Percentiles rank a stretch among this genome's conserved stretches.
Evolutionary conservation across 202 grass and related monocot genomes (phyloP).

Genomic region (Brachypodium distachyon): DNA sequence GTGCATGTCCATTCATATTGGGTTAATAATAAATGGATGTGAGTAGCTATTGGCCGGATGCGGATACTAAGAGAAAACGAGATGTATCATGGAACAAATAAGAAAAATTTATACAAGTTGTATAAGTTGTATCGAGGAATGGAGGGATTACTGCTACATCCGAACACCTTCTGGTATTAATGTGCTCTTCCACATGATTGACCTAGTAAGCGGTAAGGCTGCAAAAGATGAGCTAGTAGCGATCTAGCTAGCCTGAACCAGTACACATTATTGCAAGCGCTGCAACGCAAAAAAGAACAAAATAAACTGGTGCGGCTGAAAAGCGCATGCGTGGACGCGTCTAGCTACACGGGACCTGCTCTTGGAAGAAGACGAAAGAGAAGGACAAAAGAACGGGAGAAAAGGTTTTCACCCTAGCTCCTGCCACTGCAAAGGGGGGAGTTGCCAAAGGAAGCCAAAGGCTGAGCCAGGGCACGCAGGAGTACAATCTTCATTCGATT

Average conservation of each 20-base stretch:
- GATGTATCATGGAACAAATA: too few species aligned
- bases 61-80: too few species aligned
- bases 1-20: too few species aligned
- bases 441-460: neutral
- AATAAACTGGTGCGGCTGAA: neutral
- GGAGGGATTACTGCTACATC: too few species aligned
- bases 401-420: neutral
- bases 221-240: neutral
- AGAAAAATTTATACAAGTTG: too few species aligned
- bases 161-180: neutral
- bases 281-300: too few species aligned
- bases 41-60: too few species aligned
- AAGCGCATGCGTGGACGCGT: conserved; percentile 7
- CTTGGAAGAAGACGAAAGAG: conserved; percentile 3
- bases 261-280: neutral
- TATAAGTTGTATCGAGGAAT: too few species aligned
- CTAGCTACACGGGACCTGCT: neutral
- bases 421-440: neutral
- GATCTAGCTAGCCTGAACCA: neutral
- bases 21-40: too few species aligned
- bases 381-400: conserved; percentile 1
- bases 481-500: neutral
- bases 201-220: neutral
- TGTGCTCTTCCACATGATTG: neutral
- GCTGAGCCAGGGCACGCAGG: neutral